Evolutionary conservation across 2,329 filamentous ascomycete genomes (phyloP), one percentile per base, ranked within the genome.

Genomic region (Calonectria leucothoes): DNA sequence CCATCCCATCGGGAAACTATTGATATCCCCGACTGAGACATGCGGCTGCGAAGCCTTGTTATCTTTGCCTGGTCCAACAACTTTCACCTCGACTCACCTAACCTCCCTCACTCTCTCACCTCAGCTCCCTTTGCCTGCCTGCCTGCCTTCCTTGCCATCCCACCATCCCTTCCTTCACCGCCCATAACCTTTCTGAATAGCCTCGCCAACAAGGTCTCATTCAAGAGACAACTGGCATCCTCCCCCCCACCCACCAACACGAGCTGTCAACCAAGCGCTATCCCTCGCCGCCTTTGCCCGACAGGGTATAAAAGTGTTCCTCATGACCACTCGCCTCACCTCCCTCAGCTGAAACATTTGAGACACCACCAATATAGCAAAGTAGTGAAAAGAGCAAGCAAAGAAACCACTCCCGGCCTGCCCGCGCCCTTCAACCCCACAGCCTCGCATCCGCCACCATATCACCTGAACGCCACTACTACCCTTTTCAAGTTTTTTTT

Each of bases 261-360:
- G 45, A 63, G 35, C 49, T 29, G 51, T 51, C 61, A 45, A 23
- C 29, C 39, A 52, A 27, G 29, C 70, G 48, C 55, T n/a, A 33
- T 15, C 6, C 33, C 39, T 57, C 45, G 57, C 45, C 35, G 66
- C 52, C 35, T 33, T 23, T 39, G 42, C 27, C 66, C 35, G 49
- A 23, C 37, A 45, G 37, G 39, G 39, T 31, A 42, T 55, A 64
- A 70, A 42, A 39, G 29, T 23, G 20, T n/a, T 65, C 51, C 70
- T 49, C 70, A 72, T 72, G 70, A 72, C 70, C 70, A 23, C 39
- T 29, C 31, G 61, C 70, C 70, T 72, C 70, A 65, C 70, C 66
- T 66, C 66, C 70, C 29, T 65, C 66, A 72, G 48, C 65, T 65
- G 59, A 72, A 57, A 69, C 55, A 72, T 64, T 63, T 31, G 33